A percentile compares a stretch with the other conserved stretches of the same genome.
These are phyloP conservation scores for Claviceps maximensis DNA, from an alignment of 2,329 filamentous ascomycete species.

Conservation along the genomic window DNA sequence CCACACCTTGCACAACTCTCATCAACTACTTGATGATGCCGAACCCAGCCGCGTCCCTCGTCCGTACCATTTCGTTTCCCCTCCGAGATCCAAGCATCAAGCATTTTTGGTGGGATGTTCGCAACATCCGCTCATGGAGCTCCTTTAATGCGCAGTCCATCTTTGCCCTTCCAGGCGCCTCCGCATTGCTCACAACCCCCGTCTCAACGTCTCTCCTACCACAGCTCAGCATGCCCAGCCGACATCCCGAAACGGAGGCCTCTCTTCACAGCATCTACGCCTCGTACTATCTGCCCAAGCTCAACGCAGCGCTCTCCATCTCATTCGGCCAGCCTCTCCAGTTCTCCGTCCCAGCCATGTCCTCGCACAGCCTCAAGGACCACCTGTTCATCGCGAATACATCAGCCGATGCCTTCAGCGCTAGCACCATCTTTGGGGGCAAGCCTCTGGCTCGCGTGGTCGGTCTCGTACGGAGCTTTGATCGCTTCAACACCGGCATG, in stretches of 20 bases:
- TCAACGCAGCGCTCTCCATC: slow-evolving; percentile 71
- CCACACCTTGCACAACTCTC: slow-evolving; percentile 48
- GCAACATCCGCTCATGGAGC: slow-evolving; percentile 73
- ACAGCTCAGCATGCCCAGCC: slow-evolving; percentile 39
- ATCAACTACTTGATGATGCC: slow-evolving; percentile 63
- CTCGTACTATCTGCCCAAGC: slow-evolving; percentile 68
- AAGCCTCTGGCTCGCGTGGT: slow-evolving; percentile 49
- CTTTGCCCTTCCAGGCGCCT: slow-evolving; percentile 57
- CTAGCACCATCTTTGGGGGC: slow-evolving; percentile 35
- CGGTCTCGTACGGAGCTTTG: slow-evolving; percentile 81
- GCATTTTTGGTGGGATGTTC: slow-evolving; percentile 94
- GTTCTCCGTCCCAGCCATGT: slow-evolving; percentile 28
- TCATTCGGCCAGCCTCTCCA: slow-evolving; percentile 54
- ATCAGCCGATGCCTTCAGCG: slow-evolving; percentile 41
- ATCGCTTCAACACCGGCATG: slow-evolving; percentile 93
- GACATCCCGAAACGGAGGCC: slow-evolving; percentile 65
- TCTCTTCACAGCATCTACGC: slow-evolving; percentile 64
- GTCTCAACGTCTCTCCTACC: slow-evolving; percentile 50
- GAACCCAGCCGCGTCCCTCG: slow-evolving; percentile 72
- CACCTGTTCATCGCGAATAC: slow-evolving; percentile 54
- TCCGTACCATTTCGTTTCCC: slow-evolving; percentile 62
- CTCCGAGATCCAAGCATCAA: slow-evolving; percentile 54
- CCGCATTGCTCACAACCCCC: slow-evolving; percentile 57
- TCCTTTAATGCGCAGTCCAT: slow-evolving; percentile 64
- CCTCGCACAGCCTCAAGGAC: slow-evolving; percentile 27